phyloP scores from a whole-genome alignment of 164 flowering plant genomes.

The Cinnamomum chago region DNA sequence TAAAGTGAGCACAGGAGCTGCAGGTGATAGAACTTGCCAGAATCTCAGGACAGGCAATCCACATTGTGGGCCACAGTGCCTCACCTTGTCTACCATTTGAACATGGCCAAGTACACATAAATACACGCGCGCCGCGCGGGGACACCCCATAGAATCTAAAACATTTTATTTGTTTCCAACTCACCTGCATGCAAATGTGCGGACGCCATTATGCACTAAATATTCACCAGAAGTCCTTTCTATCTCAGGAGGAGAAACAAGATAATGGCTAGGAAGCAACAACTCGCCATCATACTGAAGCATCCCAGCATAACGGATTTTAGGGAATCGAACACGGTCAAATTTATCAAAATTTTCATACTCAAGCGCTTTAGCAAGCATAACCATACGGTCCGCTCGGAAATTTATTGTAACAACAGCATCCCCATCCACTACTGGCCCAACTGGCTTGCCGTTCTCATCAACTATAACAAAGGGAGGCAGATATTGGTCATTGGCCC shows the following conservation, averaged over 20 bases:
- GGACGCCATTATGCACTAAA: slow-evolving; percentile 75
- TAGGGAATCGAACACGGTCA: slow-evolving; percentile 87
- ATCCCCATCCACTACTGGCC: slow-evolving; percentile 94
- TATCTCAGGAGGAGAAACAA: slow-evolving; percentile 93
- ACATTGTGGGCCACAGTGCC: neutral
- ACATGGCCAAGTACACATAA: neutral
- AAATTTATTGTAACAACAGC: slow-evolving; percentile 94
- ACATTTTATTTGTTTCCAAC: neutral
- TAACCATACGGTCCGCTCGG: slow-evolving; percentile 96
- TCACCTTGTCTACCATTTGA: neutral
- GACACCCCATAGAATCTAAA: neutral
- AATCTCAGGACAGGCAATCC: neutral
- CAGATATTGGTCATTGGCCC: slow-evolving; percentile 71
- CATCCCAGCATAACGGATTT: slow-evolving; percentile 96
- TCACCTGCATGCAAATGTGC: slow-evolving; percentile 97
- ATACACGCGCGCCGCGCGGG: neutral
- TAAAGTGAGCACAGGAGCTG: neutral
- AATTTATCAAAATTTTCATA: slow-evolving; percentile 81
- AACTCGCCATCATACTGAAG: slow-evolving; percentile 97
- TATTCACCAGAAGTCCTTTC: slow-evolving; percentile 99
- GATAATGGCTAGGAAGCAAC: slow-evolving; percentile 78
- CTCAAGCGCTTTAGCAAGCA: slow-evolving; percentile 92
- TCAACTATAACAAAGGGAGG: slow-evolving; percentile 97
- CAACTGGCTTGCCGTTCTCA: slow-evolving; percentile 74
- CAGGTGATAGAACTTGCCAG: neutral